Conservation (phyloP, 495 filamentous ascomycete species). For the Penicillium canariense region DNA sequence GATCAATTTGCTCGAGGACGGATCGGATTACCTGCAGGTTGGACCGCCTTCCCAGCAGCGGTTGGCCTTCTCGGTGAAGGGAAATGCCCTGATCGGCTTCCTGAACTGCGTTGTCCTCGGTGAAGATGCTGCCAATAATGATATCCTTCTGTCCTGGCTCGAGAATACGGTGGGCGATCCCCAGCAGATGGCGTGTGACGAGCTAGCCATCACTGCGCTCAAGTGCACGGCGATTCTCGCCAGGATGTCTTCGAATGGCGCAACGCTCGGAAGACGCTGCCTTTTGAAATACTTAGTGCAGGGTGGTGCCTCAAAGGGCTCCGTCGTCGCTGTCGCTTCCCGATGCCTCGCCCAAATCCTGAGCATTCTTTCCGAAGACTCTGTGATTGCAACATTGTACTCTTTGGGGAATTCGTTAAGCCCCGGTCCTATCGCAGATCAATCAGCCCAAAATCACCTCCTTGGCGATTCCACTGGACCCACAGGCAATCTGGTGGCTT, state of each 20-base stretch:
- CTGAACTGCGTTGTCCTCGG: conserved; percentile 79
- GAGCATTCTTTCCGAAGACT: conserved; percentile 80
- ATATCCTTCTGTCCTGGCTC: conserved; percentile 83
- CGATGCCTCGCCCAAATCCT: conserved; percentile 77
- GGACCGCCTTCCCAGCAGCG: conserved; percentile 83
- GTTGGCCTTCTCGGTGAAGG: conserved; percentile 82
- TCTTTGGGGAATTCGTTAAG: conserved; percentile 90
- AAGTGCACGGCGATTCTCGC: conserved; percentile 81
- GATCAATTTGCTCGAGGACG: conserved; percentile 82
- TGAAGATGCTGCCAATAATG: conserved; percentile 73
- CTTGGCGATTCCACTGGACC: conserved; percentile 24
- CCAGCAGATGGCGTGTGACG: conserved; percentile 74
- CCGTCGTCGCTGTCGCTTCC: conserved; percentile 70
- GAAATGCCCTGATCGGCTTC: conserved; percentile 74
- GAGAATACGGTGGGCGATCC: conserved; percentile 73
- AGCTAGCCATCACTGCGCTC: conserved; percentile 70
- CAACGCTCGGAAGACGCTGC: conserved; percentile 74
- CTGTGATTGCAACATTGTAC: conserved; percentile 90
- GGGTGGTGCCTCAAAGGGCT: conserved; percentile 57
- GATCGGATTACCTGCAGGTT: conserved; percentile 81
- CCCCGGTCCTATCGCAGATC: conserved; percentile 50
- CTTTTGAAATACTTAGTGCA: conserved; percentile 83
- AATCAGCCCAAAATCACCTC: conserved; percentile 28
- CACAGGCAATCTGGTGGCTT: conserved; percentile 29
- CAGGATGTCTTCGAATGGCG: conserved; percentile 65